These are phyloP conservation scores for Zygnema cylindricum DNA, from an alignment of 139 green algal species.

Conservation along the genomic window DNA sequence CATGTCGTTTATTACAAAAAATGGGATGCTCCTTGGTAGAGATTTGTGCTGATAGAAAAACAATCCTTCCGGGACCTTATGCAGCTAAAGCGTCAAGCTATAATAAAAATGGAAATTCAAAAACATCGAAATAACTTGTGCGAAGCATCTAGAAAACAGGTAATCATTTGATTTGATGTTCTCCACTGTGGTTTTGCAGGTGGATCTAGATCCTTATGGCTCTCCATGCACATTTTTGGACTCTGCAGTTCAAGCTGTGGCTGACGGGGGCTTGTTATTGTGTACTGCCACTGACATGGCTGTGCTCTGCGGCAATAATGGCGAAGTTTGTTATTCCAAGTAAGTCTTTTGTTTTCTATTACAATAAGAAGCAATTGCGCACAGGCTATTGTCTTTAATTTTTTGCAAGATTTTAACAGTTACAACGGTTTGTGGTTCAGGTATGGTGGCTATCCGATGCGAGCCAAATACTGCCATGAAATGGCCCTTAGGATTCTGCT, in stretches of 20 bases:
- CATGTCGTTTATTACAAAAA: too few species aligned
- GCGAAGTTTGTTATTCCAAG: slow-evolving; percentile 92
- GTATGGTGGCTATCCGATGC: slow-evolving; percentile 83
- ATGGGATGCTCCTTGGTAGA: too few species aligned
- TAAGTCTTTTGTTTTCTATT: slow-evolving; percentile 72
- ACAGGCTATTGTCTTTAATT: too few species aligned
- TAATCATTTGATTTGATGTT: too few species aligned
- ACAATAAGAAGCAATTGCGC: neutral
- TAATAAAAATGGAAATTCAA: too few species aligned
- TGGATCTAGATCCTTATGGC: slow-evolving; percentile 98
- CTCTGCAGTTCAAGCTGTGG: slow-evolving; percentile 85
- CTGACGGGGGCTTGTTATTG: slow-evolving; percentile 90
- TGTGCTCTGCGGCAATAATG: slow-evolving; percentile 95
- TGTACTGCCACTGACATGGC: slow-evolving; percentile 98
- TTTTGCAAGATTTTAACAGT: too few species aligned
- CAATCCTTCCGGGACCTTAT: too few species aligned
- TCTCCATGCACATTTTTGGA: slow-evolving; percentile 90
- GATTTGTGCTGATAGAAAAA: too few species aligned
- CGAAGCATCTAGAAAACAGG: too few species aligned
- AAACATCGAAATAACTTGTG: too few species aligned
- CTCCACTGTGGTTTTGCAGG: slow-evolving; percentile 21
- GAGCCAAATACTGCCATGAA: slow-evolving; percentile 94
- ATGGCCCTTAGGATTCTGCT: slow-evolving; percentile 93
- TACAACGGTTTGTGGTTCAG: slow-evolving; percentile 7
- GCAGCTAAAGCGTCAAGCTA: too few species aligned